phyloP scores from a whole-genome alignment of 805 yeast genomes.

The Clavispora vitiphila region DNA sequence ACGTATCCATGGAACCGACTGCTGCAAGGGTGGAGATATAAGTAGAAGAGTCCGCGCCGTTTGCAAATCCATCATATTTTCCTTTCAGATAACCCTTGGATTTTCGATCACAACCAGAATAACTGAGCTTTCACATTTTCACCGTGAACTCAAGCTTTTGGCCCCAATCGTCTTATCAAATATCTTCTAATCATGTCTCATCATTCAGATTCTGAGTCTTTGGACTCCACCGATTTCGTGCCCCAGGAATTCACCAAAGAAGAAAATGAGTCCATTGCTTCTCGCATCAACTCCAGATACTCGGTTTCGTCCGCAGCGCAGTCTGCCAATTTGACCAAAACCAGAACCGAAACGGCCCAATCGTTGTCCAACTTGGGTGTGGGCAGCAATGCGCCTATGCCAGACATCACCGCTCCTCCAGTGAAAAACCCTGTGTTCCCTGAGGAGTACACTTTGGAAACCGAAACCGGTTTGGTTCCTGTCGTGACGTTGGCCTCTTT shows the following conservation, averaged over 20 bases:
- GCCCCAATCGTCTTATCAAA: no score
- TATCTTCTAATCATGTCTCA: not conserved
- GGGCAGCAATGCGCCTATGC: constrained; percentile 46
- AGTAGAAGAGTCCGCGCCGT: not conserved
- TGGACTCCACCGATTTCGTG: constrained; percentile 5
- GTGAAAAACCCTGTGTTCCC: constrained; percentile 75
- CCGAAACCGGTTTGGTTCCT: constrained; percentile 84
- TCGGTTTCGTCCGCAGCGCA: not conserved
- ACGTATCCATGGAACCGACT: constrained; percentile 1
- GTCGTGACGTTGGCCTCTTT: constrained; percentile 62
- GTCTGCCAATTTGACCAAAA: constrained; percentile 10
- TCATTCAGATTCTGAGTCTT: constrained; percentile 3
- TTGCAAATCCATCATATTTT: no score
- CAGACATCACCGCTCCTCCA: constrained; percentile 44
- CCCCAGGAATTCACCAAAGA: constrained; percentile 10
- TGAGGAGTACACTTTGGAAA: constrained; percentile 86
- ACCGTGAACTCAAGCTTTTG: no score
- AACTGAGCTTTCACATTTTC: not conserved
- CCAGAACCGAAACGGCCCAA: constrained; percentile 68
- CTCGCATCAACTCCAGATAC: constrained; percentile 2
- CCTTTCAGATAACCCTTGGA: not conserved
- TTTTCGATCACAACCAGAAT: not conserved
- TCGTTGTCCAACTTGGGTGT: constrained; percentile 63
- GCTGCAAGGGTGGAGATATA: not conserved
- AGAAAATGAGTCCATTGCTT: not conserved